Percentiles rank a stretch among this genome's conserved stretches.
Evolutionary conservation across 1,139 yeast species (phyloP).

Genomic region (Geotrichum aggregatum): DNA sequence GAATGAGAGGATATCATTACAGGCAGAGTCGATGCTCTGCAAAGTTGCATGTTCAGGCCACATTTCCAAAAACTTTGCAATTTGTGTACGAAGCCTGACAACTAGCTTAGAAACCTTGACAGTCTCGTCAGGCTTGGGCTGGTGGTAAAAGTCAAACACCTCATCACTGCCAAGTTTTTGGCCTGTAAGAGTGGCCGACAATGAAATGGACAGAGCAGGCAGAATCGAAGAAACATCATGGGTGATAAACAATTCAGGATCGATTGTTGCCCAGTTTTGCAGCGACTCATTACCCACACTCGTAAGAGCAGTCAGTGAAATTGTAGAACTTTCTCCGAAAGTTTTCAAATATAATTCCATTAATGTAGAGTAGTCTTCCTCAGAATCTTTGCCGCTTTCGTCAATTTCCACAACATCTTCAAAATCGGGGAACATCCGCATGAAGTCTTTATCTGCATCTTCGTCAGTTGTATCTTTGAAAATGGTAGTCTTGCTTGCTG

Average conservation of each 20-base stretch:
- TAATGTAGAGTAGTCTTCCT: slow-evolving; percentile 17
- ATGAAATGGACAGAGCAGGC: slow-evolving; percentile 15
- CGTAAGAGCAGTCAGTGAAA: slow-evolving; percentile 10
- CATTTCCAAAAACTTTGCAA: slow-evolving; percentile 50
- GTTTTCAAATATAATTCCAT: slow-evolving; percentile 17
- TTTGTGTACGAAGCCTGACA: slow-evolving; percentile 47
- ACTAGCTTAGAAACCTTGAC: slow-evolving; percentile 54
- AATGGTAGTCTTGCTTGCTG: slow-evolving; percentile 52
- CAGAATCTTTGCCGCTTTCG: slow-evolving; percentile 12
- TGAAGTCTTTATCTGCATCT: slow-evolving; percentile 68
- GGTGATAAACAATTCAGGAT: slow-evolving; percentile 16
- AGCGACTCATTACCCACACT: slow-evolving; percentile 17
- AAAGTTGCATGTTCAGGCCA: slow-evolving; percentile 98
- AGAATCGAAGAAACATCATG: slow-evolving; percentile 15
- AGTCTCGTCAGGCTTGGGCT: slow-evolving; percentile 59
- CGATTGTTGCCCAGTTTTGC: slow-evolving; percentile 14
- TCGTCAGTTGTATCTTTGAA: slow-evolving; percentile 53
- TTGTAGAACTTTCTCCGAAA: slow-evolving; percentile 16
- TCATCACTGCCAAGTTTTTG: slow-evolving; percentile 19
- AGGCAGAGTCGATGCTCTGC: slow-evolving; percentile 60
- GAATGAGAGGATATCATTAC: slow-evolving; percentile 60
- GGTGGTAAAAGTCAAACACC: slow-evolving; percentile 62
- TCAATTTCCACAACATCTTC: slow-evolving; percentile 47
- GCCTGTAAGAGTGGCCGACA: slow-evolving; percentile 18
- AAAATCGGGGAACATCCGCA: slow-evolving; percentile 76